A percentile compares a stretch with the other conserved stretches of the same genome.
phyloP scores from a whole-genome alignment of 208 protist species.

The Herpetomonas tarakana region DNA sequence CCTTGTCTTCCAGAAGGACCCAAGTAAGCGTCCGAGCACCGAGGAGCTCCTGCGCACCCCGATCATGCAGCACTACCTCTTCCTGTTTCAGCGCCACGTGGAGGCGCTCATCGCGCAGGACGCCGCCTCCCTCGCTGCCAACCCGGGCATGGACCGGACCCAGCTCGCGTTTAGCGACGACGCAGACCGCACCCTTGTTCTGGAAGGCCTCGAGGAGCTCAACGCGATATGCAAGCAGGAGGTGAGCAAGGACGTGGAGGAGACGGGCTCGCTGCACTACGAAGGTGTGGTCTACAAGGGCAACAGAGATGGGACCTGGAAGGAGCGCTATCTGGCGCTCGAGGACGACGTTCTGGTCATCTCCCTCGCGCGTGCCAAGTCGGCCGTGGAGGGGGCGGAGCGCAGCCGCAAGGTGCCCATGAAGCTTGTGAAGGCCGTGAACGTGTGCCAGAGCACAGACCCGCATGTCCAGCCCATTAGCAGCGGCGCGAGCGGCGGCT shows the following conservation, averaged over 20 bases:
- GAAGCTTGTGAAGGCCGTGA: slow-evolving; percentile 60
- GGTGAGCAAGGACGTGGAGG: slow-evolving; percentile 34
- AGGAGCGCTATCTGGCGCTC: slow-evolving; percentile 72
- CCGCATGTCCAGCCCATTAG: slow-evolving; percentile 27
- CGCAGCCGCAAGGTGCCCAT: slow-evolving; percentile 72
- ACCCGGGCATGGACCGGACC: slow-evolving; percentile 25
- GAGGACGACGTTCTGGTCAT: slow-evolving; percentile 69
- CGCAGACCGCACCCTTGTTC: slow-evolving; percentile 34
- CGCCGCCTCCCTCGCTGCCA: slow-evolving; percentile 24
- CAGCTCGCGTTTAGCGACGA: slow-evolving; percentile 42
- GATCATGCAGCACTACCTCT: slow-evolving; percentile 82
- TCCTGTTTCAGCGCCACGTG: slow-evolving; percentile 69
- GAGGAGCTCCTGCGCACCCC: slow-evolving; percentile 70
- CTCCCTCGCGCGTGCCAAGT: slow-evolving; percentile 57
- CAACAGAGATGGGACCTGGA: slow-evolving; percentile 67
- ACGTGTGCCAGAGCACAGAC: slow-evolving; percentile 43
- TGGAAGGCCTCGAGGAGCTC: slow-evolving; percentile 60
- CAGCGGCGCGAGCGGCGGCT: slow-evolving; percentile 9
- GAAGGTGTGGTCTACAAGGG: slow-evolving; percentile 86
- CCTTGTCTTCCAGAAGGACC: slow-evolving; percentile 57
- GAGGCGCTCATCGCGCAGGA: slow-evolving; percentile 41
- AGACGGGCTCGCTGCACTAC: slow-evolving; percentile 32
- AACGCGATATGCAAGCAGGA: slow-evolving; percentile 49
- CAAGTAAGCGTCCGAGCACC: slow-evolving; percentile 59
- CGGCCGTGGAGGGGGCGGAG: slow-evolving; percentile 42